These are phyloP conservation scores for Scolecobasidium constrictum DNA, from an alignment of 2,329 filamentous ascomycete genomes.

Conservation along the genomic window DNA sequence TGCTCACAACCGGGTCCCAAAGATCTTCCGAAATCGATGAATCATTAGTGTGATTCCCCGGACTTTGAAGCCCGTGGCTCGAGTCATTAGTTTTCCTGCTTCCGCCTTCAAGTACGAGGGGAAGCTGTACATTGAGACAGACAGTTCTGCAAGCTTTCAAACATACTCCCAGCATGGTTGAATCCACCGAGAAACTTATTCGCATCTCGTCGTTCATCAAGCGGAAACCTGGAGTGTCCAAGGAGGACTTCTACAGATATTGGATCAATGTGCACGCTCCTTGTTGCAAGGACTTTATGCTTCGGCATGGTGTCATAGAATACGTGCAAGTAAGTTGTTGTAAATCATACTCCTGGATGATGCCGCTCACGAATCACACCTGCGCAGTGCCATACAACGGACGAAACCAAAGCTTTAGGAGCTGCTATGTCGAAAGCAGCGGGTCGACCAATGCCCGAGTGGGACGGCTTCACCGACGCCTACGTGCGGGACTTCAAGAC, in stretches of 20 bases:
- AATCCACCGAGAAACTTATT: conserved; percentile 14
- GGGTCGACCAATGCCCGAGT: background rate
- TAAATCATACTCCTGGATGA: background rate
- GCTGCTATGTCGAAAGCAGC: conserved; percentile 2
- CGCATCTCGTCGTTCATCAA: conserved; percentile 14
- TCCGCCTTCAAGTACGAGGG: no score
- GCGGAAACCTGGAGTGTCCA: conserved; percentile 12
- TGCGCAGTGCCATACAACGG: background rate
- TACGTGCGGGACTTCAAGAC: conserved; percentile 6
- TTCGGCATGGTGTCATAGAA: conserved; percentile 9
- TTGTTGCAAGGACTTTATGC: conserved; percentile 14
- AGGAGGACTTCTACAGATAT: conserved; percentile 14
- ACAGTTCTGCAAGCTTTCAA: no score
- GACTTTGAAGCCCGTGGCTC: no score
- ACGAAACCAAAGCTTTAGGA: background rate
- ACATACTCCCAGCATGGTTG: conserved; percentile 10
- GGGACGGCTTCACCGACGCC: conserved; percentile 6
- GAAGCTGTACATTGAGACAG: no score
- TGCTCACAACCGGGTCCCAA: no score
- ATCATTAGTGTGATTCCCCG: no score
- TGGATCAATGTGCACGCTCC: conserved; percentile 14
- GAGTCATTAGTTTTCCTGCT: no score
- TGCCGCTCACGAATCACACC: background rate
- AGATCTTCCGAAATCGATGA: no score
- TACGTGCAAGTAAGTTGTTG: background rate